Conservation (phyloP, 805 yeast genomes). For the Spathaspora girioi region DNA sequence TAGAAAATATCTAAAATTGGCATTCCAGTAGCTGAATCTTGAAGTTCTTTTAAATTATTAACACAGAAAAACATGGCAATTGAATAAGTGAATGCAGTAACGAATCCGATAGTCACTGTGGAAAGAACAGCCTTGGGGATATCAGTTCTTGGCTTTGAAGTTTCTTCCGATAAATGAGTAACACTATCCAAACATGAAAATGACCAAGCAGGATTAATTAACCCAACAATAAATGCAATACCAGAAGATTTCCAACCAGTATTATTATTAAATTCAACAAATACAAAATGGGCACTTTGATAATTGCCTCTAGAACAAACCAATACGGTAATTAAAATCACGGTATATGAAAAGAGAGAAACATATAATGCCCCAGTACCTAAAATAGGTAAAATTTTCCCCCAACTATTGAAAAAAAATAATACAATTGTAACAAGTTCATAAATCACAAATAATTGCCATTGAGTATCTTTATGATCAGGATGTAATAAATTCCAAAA, state of each 20-base stretch:
- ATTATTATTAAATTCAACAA: slow-evolving; percentile 15
- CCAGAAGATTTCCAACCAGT: slow-evolving; percentile 30
- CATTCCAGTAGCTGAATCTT: slow-evolving; percentile 28
- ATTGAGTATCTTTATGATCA: slow-evolving; percentile 24
- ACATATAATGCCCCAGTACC: slow-evolving; percentile 33
- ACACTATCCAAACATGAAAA: slow-evolving; percentile 41
- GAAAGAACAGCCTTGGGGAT: slow-evolving; percentile 39
- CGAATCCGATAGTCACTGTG: slow-evolving; percentile 38
- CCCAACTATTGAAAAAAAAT: slow-evolving; percentile 34
- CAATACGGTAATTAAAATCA: slow-evolving; percentile 36
- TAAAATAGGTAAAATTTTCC: slow-evolving; percentile 30
- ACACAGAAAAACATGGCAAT: slow-evolving; percentile 40
- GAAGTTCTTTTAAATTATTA: slow-evolving; percentile 26
- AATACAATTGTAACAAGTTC: slow-evolving; percentile 30
- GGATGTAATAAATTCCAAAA: slow-evolving; percentile 35
- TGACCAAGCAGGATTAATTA: slow-evolving; percentile 36
- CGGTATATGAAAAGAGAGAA: slow-evolving; percentile 31
- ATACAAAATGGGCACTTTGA: slow-evolving; percentile 23
- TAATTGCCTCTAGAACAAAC: slow-evolving; percentile 33
- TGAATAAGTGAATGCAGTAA: slow-evolving; percentile 36
- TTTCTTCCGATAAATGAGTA: slow-evolving; percentile 41
- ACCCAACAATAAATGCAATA: slow-evolving; percentile 36
- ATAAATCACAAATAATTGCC: slow-evolving; percentile 36
- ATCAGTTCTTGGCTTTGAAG: slow-evolving; percentile 31
- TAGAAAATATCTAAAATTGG: slow-evolving; percentile 39